phyloP scores from a whole-genome alignment of 148 eudicot genomes.

The Chenopodium quinoa region DNA sequence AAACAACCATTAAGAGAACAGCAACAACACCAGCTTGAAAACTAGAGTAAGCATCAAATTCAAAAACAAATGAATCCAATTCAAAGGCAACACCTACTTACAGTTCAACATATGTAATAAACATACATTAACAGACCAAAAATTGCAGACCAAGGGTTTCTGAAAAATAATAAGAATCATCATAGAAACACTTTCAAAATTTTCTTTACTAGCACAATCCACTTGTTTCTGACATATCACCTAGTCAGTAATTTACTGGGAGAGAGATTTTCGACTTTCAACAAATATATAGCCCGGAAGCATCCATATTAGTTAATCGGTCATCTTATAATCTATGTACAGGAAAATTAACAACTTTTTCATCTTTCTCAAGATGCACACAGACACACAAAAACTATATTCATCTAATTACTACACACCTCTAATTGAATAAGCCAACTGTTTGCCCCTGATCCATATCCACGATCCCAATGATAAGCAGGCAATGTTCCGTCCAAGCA shows the following conservation, averaged over 20 bases:
- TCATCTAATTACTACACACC: conserved; percentile 45
- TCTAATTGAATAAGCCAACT: conserved; percentile 96
- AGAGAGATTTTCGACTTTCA: background rate
- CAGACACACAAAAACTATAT: background rate
- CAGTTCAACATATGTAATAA: background rate
- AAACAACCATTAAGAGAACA: background rate
- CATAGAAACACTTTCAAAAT: background rate
- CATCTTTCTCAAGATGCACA: background rate
- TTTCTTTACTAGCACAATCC: background rate
- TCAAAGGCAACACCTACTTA: background rate
- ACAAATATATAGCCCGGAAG: background rate
- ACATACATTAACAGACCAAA: background rate
- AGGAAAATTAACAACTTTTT: background rate
- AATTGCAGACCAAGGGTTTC: background rate
- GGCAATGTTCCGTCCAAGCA: conserved; percentile 97
- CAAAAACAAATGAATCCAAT: background rate
- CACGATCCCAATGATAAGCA: conserved; percentile 82
- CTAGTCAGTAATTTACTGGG: background rate
- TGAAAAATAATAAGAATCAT: background rate
- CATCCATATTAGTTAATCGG: background rate
- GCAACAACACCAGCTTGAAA: too few species aligned
- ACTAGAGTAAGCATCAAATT: background rate
- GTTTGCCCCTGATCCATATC: conserved; percentile 89
- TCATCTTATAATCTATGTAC: background rate
- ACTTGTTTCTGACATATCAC: background rate